Evolutionary conservation across 2,329 filamentous ascomycete species (phyloP), one percentile per base, ranked within the genome.

Genomic region (Colletotrichum sp.): DNA sequence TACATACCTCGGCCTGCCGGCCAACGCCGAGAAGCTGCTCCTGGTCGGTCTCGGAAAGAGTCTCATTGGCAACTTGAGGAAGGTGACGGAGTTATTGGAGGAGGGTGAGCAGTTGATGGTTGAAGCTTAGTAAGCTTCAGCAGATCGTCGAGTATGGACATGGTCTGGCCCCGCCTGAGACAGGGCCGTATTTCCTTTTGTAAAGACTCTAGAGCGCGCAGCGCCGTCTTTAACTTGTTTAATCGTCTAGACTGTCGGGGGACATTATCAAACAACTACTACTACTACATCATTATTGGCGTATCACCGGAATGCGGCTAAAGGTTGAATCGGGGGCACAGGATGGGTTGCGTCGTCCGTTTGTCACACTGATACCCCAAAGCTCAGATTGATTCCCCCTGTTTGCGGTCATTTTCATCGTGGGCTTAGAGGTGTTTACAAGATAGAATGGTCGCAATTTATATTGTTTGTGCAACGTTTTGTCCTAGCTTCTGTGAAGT

Each of bases 21-120:
- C 95, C 32, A 98, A 99, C 84, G 97, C 97, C 24, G 97, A 99
- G 92, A 99, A 99, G 87, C 84, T 99, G 83, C 85, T 99, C 80
- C 90, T 99, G 36, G 95, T 98, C 16, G 96, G 95, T 4, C 93
- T 98, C 81, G 98, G 96, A 59, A 91, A 92, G 82, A 95, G 93
- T 81, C 93, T 98, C 91, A 93, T 98, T 80, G 91, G 90, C 78
- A 96, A 98, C 84, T 81, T 99, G 84, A 93, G 93, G 82, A 95
- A 93, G 84, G 95, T 99, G 68, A 95, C 95, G 77, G 94, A 95
- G 79, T 89, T 98, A 85, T 86, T 99, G 82, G 96, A 99, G 85
- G 97, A 99, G 84, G 96, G 95, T 2, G 97, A 99, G 88, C 94
- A 97, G 84, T 87, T 98, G 79, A 94, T 98, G 90, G 92, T 92